These are phyloP conservation scores for Melastoma malabathricum DNA, from an alignment of 345 rosid genomes.

Conservation along the genomic window DNA sequence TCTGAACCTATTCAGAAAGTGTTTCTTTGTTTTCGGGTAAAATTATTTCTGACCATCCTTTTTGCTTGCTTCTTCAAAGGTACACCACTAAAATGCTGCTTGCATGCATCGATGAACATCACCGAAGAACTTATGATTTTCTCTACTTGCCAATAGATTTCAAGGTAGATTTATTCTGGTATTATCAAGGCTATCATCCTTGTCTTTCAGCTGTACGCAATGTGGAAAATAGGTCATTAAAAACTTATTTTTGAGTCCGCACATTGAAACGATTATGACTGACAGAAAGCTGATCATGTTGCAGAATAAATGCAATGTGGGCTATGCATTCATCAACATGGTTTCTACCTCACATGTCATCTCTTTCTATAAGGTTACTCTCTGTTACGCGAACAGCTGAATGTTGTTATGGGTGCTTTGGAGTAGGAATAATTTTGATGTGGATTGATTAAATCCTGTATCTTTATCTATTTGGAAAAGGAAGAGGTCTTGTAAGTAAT, in stretches of 20 bases:
- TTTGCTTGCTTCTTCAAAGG: slow-evolving; percentile 22
- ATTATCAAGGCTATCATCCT: neutral
- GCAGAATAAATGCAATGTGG: slow-evolving; percentile 99
- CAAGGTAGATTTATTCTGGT: slow-evolving; percentile 41
- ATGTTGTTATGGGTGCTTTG: too few species aligned
- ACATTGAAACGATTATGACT: too few species aligned
- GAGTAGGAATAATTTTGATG: too few species aligned
- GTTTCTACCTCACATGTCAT: slow-evolving; percentile 70
- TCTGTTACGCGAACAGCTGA: neutral
- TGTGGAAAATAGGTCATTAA: neutral
- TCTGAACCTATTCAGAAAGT: neutral
- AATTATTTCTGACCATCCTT: slow-evolving; percentile 3
- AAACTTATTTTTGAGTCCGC: too few species aligned
- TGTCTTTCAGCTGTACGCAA: neutral
- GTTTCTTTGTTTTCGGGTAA: neutral
- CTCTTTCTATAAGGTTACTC: slow-evolving; percentile 66
- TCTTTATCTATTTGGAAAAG: neutral
- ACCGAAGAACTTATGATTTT: slow-evolving; percentile 74
- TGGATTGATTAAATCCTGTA: neutral
- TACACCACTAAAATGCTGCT: slow-evolving; percentile 95
- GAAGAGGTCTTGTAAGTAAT: neutral
- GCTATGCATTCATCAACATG: slow-evolving; percentile 93
- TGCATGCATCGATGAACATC: slow-evolving; percentile 83
- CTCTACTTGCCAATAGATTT: slow-evolving; percentile 86
- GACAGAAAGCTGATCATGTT: neutral